These are phyloP conservation scores for Coemansia sp. DNA, from an alignment of 192 early-diverging fungal genomes.

Conservation along the genomic window DNA sequence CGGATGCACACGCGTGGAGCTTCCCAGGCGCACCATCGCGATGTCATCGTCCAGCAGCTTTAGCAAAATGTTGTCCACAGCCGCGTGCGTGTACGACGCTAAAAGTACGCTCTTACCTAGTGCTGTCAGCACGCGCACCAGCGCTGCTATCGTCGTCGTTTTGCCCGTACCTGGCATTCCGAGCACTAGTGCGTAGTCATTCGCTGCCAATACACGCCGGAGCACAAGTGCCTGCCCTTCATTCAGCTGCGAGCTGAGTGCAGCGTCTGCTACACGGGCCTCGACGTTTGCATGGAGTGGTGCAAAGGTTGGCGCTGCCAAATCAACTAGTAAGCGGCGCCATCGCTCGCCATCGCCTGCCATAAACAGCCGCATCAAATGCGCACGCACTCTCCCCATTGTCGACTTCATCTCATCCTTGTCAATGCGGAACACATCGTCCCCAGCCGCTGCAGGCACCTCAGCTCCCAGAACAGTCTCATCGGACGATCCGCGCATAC, in stretches of 20 bases:
- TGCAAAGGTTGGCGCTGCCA: conserved; percentile 66
- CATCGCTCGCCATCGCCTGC: conserved; percentile 52
- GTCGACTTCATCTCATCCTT: conserved; percentile 77
- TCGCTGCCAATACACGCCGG: conserved; percentile 67
- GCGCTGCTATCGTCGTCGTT: conserved; percentile 81
- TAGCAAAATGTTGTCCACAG: conserved; percentile 88
- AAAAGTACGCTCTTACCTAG: conserved; percentile 77
- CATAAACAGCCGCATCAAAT: conserved; percentile 73
- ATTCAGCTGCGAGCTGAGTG: conserved; percentile 59
- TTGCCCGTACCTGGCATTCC: conserved; percentile 99
- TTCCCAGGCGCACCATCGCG: conserved; percentile 78
- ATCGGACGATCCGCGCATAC: conserved; percentile 13
- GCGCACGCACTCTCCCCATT: conserved; percentile 68
- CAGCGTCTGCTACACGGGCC: conserved; percentile 5
- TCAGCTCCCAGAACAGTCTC: conserved; percentile 29
- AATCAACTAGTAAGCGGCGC: conserved; percentile 77
- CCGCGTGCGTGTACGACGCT: conserved; percentile 88
- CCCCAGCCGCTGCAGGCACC: conserved; percentile 32
- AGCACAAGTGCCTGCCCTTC: conserved; percentile 69
- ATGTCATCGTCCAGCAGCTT: conserved; percentile 69
- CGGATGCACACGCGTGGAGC: conserved; percentile 60
- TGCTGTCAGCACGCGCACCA: conserved; percentile 67
- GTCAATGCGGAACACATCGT: conserved; percentile 67
- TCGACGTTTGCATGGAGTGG: conserved; percentile 24
- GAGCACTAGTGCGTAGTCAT: conserved; percentile 87